Conservation (phyloP, 495 filamentous ascomycete genomes). For the Penicillium arizonense region DNA sequence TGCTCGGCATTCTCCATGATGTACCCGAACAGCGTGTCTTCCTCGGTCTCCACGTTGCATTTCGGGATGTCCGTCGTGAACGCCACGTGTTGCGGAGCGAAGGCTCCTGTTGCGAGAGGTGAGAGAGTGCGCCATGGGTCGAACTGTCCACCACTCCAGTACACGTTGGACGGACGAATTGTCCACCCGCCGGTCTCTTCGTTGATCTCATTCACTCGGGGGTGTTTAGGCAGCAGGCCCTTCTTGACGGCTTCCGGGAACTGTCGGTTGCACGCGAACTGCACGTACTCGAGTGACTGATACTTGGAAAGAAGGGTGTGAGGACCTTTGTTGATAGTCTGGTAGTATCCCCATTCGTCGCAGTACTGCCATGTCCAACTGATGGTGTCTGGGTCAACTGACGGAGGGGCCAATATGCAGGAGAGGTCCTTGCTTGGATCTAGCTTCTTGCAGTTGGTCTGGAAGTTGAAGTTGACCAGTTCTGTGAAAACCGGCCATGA, state of each 20-base stretch:
- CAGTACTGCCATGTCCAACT: slow-evolving; percentile 63
- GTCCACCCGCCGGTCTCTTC: slow-evolving; percentile 51
- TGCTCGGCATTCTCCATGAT: slow-evolving; percentile 48
- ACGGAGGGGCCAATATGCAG: slow-evolving; percentile 40
- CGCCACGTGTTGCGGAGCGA: slow-evolving; percentile 35
- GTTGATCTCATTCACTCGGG: slow-evolving; percentile 40
- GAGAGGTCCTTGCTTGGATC: slow-evolving; percentile 23
- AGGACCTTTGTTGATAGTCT: slow-evolving; percentile 49
- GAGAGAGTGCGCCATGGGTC: slow-evolving; percentile 60
- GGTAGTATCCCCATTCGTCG: slow-evolving; percentile 57
- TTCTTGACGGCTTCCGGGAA: slow-evolving; percentile 47
- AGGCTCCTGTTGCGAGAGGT: slow-evolving; percentile 41
- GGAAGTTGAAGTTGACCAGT: slow-evolving; percentile 41
- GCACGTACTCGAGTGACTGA: slow-evolving; percentile 50
- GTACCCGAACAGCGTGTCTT: slow-evolving; percentile 50
- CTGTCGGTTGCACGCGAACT: slow-evolving; percentile 50
- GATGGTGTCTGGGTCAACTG: slow-evolving; percentile 37
- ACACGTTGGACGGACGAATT: slow-evolving; percentile 57
- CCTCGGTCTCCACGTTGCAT: slow-evolving; percentile 40
- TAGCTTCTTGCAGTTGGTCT: slow-evolving; percentile 41
- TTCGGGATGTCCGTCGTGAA: slow-evolving; percentile 42
- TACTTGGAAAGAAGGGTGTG: slow-evolving; percentile 51
- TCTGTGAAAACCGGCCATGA: slow-evolving; percentile 40
- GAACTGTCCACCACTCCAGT: slow-evolving; percentile 54
- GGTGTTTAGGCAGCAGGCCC: slow-evolving; percentile 43